Evolutionary conservation across 78 protist genomes (phyloP).

Genomic region (Dictyostelium intermedium): DNA sequence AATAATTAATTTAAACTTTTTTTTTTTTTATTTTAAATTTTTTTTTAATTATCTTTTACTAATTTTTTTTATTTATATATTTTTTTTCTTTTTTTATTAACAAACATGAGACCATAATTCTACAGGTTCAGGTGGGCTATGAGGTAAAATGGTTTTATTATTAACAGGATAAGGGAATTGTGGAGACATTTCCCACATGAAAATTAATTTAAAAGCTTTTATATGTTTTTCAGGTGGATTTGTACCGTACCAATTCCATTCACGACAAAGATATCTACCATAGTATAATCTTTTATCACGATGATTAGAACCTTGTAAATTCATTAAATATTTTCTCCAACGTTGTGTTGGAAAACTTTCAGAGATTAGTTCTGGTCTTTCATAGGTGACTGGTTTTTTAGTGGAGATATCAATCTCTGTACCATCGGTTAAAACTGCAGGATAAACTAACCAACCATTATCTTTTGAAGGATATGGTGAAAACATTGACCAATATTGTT

Average conservation of each 20-base stretch:
- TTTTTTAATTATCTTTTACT: background rate
- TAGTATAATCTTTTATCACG: slow-evolving; percentile 28
- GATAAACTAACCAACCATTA: slow-evolving; percentile 61
- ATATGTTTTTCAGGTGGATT: slow-evolving; percentile 11
- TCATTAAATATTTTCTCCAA: slow-evolving; percentile 74
- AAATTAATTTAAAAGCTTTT: slow-evolving; percentile 31
- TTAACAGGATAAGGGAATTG: slow-evolving; percentile 13
- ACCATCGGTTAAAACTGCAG: background rate
- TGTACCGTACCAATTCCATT: slow-evolving; percentile 72
- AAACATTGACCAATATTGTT: slow-evolving; percentile 78
- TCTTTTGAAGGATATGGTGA: slow-evolving; percentile 62
- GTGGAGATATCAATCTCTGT: slow-evolving; percentile 12
- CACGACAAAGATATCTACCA: slow-evolving; percentile 64
- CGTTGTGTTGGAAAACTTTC: slow-evolving; percentile 65
- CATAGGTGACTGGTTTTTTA: background rate
- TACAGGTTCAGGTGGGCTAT: background rate
- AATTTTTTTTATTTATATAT: background rate
- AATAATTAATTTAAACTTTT: background rate
- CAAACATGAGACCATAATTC: slow-evolving; percentile 73
- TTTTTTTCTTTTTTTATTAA: background rate
- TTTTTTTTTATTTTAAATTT: background rate
- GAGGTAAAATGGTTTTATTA: background rate
- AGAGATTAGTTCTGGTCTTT: slow-evolving; percentile 24
- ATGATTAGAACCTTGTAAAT: background rate
- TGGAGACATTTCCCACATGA: slow-evolving; percentile 39